Evolutionary conservation across 2,329 filamentous ascomycete species (phyloP).

Genomic region (Scopulariopsis brevicaulis): DNA sequence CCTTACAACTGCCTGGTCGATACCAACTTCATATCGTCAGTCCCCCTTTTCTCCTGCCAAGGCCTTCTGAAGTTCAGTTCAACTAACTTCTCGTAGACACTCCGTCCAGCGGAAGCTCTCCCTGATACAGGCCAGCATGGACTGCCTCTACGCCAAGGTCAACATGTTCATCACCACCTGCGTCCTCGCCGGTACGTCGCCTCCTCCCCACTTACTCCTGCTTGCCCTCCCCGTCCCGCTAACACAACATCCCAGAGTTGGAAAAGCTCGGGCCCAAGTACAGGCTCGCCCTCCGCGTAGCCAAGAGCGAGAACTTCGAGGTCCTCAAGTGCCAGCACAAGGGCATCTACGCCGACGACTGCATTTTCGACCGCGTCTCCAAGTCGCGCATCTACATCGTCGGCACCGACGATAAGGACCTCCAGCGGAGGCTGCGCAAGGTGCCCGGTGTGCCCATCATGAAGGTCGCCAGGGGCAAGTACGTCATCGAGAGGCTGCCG

Average conservation of each 20-base stretch:
- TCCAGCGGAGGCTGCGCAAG: constrained; percentile 77
- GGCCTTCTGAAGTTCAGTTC: not conserved
- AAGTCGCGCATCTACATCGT: constrained; percentile 72
- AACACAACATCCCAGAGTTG: constrained; percentile 40
- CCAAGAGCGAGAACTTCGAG: constrained; percentile 81
- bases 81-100: constrained; percentile 38
- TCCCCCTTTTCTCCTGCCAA: not conserved
- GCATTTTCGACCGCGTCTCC: constrained; percentile 62
- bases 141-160: constrained; percentile 84
- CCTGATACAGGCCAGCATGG: constrained; percentile 81
- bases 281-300: constrained; percentile 73
- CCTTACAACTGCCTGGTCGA: constrained; percentile 74
- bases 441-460: constrained; percentile 56
- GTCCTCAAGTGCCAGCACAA: constrained; percentile 83
- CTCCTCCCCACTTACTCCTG: not conserved
- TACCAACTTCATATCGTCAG: constrained; percentile 63
- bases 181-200: constrained; percentile 46
- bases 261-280: constrained; percentile 88
- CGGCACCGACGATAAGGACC: constrained; percentile 64
- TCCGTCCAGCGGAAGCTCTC: constrained; percentile 87
- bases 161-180: constrained; percentile 73
- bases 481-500: constrained; percentile 84
- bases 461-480: constrained; percentile 80
- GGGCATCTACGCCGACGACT: constrained; percentile 74
- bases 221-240: not conserved